Evolutionary conservation across 2,329 filamentous ascomycete species (phyloP), one percentile per base, ranked within the genome.

Genomic region (Ophiostoma sp.): DNA sequence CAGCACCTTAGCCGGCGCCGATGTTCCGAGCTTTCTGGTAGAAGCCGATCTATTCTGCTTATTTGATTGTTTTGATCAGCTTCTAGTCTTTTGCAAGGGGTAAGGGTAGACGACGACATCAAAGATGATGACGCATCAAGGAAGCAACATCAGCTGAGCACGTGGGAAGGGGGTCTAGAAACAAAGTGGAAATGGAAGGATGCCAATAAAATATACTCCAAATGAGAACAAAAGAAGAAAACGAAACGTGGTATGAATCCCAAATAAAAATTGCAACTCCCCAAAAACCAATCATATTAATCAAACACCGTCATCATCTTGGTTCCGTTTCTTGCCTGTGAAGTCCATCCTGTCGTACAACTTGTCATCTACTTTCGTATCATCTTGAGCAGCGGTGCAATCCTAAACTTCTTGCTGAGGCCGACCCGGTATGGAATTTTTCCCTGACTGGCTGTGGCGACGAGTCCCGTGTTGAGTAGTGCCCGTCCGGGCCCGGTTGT

Each of bases 331-430:
- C 31, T 57, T 52, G 4, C 50, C 50, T 9, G 3, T 22, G 50
- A n/a, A 6, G 17, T 9, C n/a, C 25, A 31, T 25, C n/a, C n/a
- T 15, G 33, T 42, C n/a, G 17, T 42, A 2, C 22, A 45, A 57
- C 17, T 9, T 22, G 22, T 42, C 42, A 15, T 17, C 71, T 69
- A 77, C 36, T 87, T 87, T 72, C 82, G 83, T 71, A 87, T 75
- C 28, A 82, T 82, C 78, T 88, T 87, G 33, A 88, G 79, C 71
- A 88, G 78, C 36, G 86, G 85, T 48, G 86, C 85, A 74, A 88
- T 87, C 73, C 84, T 82, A 22, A 83, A 83, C 77, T 79, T 82
- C 78, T 83, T 87, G 80, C 86, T 88, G 76, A 88, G 78, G 2
- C 86, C 86, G 71, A 88, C 85, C 19, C 86, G 82, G 75, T 85